phyloP scores from a whole-genome alignment of 1,139 yeast genomes.

The Nakaseomyces kungkrabaensis region DNA sequence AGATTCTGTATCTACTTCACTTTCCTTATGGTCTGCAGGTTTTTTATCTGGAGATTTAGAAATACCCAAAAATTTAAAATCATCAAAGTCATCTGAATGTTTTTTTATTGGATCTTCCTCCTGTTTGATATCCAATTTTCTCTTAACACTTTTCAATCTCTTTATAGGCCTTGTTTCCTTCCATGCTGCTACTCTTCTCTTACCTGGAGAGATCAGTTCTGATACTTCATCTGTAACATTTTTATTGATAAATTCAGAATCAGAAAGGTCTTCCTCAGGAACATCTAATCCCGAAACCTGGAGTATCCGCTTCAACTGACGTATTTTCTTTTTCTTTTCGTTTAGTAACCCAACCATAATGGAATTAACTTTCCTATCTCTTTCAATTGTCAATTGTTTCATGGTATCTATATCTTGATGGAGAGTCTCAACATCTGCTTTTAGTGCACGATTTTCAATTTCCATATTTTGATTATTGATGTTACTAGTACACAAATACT shows the following conservation, averaged over 20 bases:
- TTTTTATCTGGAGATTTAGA: conserved; percentile 1
- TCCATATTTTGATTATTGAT: conserved; percentile 4
- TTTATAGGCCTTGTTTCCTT: conserved; percentile 2
- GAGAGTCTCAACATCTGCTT: conserved; percentile 6
- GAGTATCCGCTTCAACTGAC: conserved; percentile 9
- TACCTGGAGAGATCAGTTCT: conserved; percentile 23
- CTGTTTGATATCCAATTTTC: conserved; percentile 2
- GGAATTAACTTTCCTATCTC: conserved; percentile 18
- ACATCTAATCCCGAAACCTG: not conserved
- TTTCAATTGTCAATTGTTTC: conserved; percentile 10
- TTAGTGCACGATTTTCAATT: not conserved
- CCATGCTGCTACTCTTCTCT: conserved; percentile 8
- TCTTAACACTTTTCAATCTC: conserved; percentile 3
- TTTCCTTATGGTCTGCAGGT: not conserved
- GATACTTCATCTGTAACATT: conserved; percentile 14
- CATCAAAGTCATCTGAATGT: conserved; percentile 9
- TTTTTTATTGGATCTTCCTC: not conserved
- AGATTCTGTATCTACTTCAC: not conserved
- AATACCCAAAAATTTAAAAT: conserved; percentile 12
- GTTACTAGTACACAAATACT: conserved; percentile 10
- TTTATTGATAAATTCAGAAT: conserved; percentile 15
- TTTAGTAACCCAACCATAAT: conserved; percentile 18
- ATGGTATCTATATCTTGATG: conserved; percentile 9
- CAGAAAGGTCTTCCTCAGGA: conserved; percentile 8
- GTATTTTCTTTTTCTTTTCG: conserved; percentile 22